Percentiles rank a stretch among this genome's conserved stretches.
Evolutionary conservation across 306 rosid species (phyloP).

Genomic region (Casuarina glauca): DNA sequence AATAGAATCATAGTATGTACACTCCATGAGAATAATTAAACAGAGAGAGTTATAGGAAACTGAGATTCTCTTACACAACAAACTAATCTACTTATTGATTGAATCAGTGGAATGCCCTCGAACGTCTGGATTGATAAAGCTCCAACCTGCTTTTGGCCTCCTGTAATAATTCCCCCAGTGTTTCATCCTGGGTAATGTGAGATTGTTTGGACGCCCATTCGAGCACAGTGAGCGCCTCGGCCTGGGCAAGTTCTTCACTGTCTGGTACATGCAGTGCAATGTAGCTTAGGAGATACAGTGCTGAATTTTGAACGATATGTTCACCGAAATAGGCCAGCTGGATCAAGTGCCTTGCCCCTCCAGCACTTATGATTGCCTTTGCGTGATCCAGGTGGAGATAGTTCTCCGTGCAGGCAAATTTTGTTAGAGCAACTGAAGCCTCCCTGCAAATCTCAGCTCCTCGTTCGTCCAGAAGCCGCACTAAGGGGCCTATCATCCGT

Average conservation of each 20-base stretch:
- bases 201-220: slow-evolving; percentile 94
- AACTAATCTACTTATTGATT: slow-evolving; percentile 31
- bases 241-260: slow-evolving; percentile 79
- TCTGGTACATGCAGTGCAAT: slow-evolving; percentile 89
- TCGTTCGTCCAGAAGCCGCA: slow-evolving; percentile 76
- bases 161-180: slow-evolving; percentile 50
- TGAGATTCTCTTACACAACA: slow-evolving; percentile 6
- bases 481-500: slow-evolving; percentile 78
- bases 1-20: slow-evolving; percentile 45
- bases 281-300: slow-evolving; percentile 67
- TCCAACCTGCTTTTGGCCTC: slow-evolving; percentile 81
- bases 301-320: slow-evolving; percentile 61
- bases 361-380: slow-evolving; percentile 76
- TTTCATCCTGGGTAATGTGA: slow-evolving; percentile 51
- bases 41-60: slow-evolving; percentile 19
- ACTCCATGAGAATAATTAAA: slow-evolving; percentile 38
- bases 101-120: slow-evolving; percentile 64
- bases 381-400: slow-evolving; percentile 79
- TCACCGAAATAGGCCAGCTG: slow-evolving; percentile 94
- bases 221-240: slow-evolving; percentile 70
- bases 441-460: slow-evolving; percentile 65
- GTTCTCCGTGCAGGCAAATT: slow-evolving; percentile 69
- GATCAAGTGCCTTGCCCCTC: slow-evolving; percentile 75
- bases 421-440: slow-evolving; percentile 70
- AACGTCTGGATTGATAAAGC: slow-evolving; percentile 85